Evolutionary conservation across 129 eudicot species (phyloP).

Genomic region (Pittosporum tobira): DNA sequence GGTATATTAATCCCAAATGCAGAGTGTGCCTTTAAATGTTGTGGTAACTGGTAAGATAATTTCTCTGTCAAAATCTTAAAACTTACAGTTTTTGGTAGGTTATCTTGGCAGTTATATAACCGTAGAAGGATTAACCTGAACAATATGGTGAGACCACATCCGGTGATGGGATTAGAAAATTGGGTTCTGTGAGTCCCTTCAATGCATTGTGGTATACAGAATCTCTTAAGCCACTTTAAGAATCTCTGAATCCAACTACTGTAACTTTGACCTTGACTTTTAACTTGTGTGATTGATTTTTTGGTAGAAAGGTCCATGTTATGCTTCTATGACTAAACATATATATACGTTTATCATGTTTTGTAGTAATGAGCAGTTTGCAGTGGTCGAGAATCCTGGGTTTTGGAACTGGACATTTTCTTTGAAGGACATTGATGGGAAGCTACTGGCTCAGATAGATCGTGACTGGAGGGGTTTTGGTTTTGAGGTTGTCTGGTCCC

Average conservation of each 20-base stretch:
- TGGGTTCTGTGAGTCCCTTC: too few relatives aligned
- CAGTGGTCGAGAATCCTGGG: conserved; percentile 94
- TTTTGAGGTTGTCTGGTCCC: conserved; percentile 63
- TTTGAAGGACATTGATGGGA: conserved; percentile 67
- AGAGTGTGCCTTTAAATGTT: too few relatives aligned
- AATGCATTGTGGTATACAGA: too few relatives aligned
- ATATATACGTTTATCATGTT: not conserved
- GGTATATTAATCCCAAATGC: not conserved
- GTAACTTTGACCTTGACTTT: not conserved
- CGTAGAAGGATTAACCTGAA: too few relatives aligned
- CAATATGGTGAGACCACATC: too few relatives aligned
- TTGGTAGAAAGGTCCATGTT: not conserved
- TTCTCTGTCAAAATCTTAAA: too few relatives aligned
- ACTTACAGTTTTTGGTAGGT: too few relatives aligned
- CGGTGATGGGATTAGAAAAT: too few relatives aligned
- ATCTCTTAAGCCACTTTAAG: too few relatives aligned
- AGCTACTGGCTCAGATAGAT: conserved; percentile 81
- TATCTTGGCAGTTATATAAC: too few relatives aligned
- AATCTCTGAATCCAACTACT: not conserved
- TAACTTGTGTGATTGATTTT: too few relatives aligned
- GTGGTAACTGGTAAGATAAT: too few relatives aligned
- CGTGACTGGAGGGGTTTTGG: conserved; percentile 99
- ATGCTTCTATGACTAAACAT: not conserved
- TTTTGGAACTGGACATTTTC: conserved; percentile 96
- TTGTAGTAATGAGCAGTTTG: conserved; percentile 79